Conservation (phyloP, 495 filamentous ascomycete species). For the Hypoxylon perforatum region DNA sequence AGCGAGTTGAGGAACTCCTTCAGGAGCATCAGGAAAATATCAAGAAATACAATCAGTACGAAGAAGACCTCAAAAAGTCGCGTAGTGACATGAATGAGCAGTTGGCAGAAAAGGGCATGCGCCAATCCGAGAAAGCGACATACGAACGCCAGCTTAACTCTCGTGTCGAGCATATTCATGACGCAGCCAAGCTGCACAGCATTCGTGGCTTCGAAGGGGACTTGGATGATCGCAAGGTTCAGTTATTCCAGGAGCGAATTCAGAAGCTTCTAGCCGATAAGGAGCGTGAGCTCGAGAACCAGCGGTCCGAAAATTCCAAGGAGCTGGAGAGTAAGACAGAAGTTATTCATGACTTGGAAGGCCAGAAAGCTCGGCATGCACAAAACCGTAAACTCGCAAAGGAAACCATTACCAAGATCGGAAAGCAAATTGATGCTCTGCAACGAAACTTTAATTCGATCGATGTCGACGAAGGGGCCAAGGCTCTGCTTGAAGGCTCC, state of each 20-base stretch:
- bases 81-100: conserved; percentile 73
- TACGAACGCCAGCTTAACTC: conserved; percentile 80
- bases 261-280: conserved; percentile 81
- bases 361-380: conserved; percentile 71
- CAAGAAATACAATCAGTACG: conserved; percentile 70
- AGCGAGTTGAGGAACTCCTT: conserved; percentile 71
- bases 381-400: conserved; percentile 77
- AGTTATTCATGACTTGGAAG: conserved; percentile 73
- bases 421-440: conserved; percentile 69
- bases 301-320: conserved; percentile 75
- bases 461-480: conserved; percentile 83
- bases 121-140: conserved; percentile 84
- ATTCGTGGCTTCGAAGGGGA: conserved; percentile 86
- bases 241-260: conserved; percentile 81
- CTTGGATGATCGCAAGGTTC: conserved; percentile 76
- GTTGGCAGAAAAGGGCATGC: conserved; percentile 83
- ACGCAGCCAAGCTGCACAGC: conserved; percentile 80
- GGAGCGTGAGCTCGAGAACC: conserved; percentile 75
- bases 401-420: conserved; percentile 74
- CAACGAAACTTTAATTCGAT: conserved; percentile 75
- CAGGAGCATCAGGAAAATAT: conserved; percentile 71
- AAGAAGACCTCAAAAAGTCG: conserved; percentile 66
- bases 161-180: conserved; percentile 77
- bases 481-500: conserved; percentile 77
- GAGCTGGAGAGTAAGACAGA: conserved; percentile 75